A percentile compares a stretch with the other conserved stretches of the same genome.
Evolutionary conservation across 176 grass and related monocot species (phyloP).

Genomic region (Coix lacrymajobi): DNA sequence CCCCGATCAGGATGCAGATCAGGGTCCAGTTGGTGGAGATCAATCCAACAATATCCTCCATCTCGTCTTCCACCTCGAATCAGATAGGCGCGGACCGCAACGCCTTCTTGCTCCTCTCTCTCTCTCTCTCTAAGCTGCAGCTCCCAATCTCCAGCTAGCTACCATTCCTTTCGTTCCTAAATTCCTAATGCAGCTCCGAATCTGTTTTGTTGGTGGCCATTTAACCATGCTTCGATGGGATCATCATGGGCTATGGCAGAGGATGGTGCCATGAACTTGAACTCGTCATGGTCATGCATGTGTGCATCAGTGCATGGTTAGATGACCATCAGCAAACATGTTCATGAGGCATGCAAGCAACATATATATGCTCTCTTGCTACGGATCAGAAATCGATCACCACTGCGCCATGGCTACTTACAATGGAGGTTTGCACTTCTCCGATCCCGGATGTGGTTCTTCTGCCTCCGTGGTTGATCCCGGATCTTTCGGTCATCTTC

Average conservation of each 20-base stretch:
- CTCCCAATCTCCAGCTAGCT: neutral
- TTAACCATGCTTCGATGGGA: neutral
- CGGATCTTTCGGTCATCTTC: neutral
- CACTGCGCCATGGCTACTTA: neutral
- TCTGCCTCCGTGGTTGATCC: neutral
- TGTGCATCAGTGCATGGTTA: conserved; percentile 32
- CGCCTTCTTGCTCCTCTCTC: neutral
- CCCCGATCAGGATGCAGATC: too few species aligned
- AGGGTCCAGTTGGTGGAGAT: too few species aligned
- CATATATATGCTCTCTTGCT: too few species aligned
- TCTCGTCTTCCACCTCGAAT: conserved; percentile 1
- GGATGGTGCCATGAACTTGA: neutral
- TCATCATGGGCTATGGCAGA: neutral
- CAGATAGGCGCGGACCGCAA: neutral
- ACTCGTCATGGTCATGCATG: neutral
- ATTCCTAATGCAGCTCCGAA: conserved; percentile 3
- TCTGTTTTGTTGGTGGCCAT: conserved; percentile 39
- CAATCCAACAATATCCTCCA: too few species aligned
- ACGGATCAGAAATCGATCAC: neutral
- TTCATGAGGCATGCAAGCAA: conserved; percentile 19
- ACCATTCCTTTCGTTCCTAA: neutral
- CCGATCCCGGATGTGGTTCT: neutral
- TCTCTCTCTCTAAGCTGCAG: neutral
- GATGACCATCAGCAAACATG: conserved; percentile 77
- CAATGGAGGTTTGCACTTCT: neutral